These are phyloP conservation scores for Orbilia blumenaviensis DNA, from an alignment of 2,329 filamentous ascomycete species.

Conservation along the genomic window DNA sequence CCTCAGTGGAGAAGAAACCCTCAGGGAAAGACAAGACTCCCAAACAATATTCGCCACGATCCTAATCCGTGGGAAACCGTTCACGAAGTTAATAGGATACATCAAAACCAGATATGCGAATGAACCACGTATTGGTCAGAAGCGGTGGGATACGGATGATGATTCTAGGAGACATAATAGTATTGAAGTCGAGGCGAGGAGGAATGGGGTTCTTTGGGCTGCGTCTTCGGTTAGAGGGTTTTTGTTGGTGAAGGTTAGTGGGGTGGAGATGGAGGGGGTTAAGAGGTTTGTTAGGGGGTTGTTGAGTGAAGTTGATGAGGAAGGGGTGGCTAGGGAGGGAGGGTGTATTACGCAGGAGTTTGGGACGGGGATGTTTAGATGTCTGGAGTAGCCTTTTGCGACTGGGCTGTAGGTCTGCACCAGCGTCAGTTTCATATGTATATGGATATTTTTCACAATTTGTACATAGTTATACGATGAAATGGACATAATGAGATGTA, in stretches of 20 bases:
- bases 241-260: conserved; percentile 89
- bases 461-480: background rate
- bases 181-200: conserved; percentile 68
- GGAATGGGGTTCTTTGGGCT: conserved; percentile 76
- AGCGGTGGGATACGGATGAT: conserved; percentile 62
- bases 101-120: conserved; percentile 81
- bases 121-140: conserved; percentile 78
- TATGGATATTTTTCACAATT: background rate
- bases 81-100: conserved; percentile 73
- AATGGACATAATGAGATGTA: background rate
- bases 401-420: no score
- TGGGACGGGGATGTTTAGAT: conserved; percentile 82
- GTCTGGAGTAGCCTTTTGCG: conserved; percentile 66
- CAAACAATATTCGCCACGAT: conserved; percentile 84
- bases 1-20: conserved; percentile 59
- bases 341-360: conserved; percentile 76
- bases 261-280: conserved; percentile 80
- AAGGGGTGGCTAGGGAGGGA: conserved; percentile 63
- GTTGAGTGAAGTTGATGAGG: conserved; percentile 62
- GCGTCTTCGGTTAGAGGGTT: conserved; percentile 82
- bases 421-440: no score
- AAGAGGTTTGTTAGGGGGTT: conserved; percentile 81
- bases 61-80: conserved; percentile 78
- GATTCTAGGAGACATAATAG: conserved; percentile 67
- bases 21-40: conserved; percentile 74